Evolutionary conservation across 2,329 filamentous ascomycete species (phyloP).

Genomic region (Fusarium begoniae): DNA sequence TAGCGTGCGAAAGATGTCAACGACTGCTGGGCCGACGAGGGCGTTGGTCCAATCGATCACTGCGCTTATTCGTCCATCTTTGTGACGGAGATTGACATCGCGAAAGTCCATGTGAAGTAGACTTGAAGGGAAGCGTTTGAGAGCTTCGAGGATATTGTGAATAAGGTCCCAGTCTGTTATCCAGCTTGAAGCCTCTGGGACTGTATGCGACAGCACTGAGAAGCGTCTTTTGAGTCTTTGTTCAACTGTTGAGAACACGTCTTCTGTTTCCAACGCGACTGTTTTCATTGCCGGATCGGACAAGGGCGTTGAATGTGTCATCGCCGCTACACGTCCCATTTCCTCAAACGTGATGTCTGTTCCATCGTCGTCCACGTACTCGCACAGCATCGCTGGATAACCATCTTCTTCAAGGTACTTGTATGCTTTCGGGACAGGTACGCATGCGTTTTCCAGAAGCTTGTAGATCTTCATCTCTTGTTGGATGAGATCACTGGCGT

Average conservation of each 20-base stretch:
- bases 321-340: slow-evolving; percentile 4
- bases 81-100: slow-evolving; percentile 2
- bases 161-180: neutral
- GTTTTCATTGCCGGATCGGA: accelerated
- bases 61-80: neutral
- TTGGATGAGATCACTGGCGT: neutral
- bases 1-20: slow-evolving; percentile 8
- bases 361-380: slow-evolving; percentile 10
- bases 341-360: neutral
- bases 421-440: neutral
- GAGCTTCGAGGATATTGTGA: neutral
- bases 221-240: slow-evolving; percentile 5
- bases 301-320: neutral
- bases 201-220: neutral
- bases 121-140: neutral
- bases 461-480: slow-evolving; percentile 10
- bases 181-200: neutral
- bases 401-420: slow-evolving; percentile 3
- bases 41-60: slow-evolving; percentile 18
- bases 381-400: slow-evolving; percentile 8
- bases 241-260: neutral
- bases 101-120: slow-evolving; percentile 20
- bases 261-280: neutral
- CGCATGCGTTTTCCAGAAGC: neutral
- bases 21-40: neutral